Conservation (phyloP, 441 rosid species). For the Cnidoscolus chayamansa region DNA sequence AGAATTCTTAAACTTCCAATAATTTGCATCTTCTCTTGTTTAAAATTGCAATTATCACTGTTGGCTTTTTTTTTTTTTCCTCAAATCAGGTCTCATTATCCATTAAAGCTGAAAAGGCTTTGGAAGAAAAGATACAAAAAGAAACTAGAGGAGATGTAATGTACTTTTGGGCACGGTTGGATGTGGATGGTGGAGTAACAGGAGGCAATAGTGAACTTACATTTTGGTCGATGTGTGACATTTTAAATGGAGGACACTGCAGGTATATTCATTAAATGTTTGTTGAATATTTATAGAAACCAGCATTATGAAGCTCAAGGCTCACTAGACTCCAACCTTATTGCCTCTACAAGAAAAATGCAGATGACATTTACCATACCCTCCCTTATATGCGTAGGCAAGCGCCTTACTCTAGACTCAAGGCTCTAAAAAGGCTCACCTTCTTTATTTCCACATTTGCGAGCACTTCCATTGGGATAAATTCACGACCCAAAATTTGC, state of each 20-base stretch:
- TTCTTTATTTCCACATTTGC: no score
- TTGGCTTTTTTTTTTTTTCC: slow-evolving; percentile 13
- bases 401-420: no score
- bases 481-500: no score
- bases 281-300: slow-evolving; percentile 11
- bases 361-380: no score
- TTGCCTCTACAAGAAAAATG: no score
- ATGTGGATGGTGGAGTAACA: slow-evolving; percentile 49
- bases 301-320: no score
- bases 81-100: slow-evolving; percentile 79
- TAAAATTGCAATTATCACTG: not conserved
- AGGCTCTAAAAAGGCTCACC: no score
- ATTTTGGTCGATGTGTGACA: slow-evolving; percentile 96
- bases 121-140: slow-evolving; percentile 61
- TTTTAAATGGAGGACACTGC: slow-evolving; percentile 90
- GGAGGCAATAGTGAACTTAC: slow-evolving; percentile 51
- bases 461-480: no score
- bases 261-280: slow-evolving; percentile 43
- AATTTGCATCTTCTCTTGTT: no score
- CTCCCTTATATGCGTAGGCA: no score
- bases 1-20: not conserved
- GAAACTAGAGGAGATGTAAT: slow-evolving; percentile 70
- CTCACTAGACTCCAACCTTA: no score
- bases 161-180: slow-evolving; percentile 85
- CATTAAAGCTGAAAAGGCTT: slow-evolving; percentile 61